Percentiles rank a stretch among this genome's conserved stretches.
These are phyloP conservation scores for Amphirosellinia nigrospora DNA, from an alignment of 495 filamentous ascomycete genomes.

Conservation along the genomic window DNA sequence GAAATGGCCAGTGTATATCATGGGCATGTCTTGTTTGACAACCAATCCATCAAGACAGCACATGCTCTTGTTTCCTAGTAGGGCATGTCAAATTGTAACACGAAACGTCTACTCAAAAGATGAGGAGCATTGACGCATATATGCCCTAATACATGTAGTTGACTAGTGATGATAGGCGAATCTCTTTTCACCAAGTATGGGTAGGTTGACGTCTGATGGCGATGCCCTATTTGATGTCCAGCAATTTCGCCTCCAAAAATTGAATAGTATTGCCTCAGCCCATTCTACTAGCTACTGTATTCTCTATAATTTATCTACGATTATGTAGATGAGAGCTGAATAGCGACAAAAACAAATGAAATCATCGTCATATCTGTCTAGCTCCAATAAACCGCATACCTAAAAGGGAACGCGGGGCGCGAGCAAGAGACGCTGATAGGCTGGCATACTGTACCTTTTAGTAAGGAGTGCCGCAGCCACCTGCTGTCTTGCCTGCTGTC, in stretches of 20 bases:
- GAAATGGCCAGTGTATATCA: background rate
- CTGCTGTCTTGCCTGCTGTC: background rate
- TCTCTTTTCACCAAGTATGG: background rate
- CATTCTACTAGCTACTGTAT: no score
- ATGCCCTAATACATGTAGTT: background rate
- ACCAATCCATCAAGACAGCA: background rate
- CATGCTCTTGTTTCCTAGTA: background rate
- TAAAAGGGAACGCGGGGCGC: slow-evolving; percentile 18
- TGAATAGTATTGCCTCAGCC: no score
- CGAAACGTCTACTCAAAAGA: background rate
- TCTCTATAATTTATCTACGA: background rate
- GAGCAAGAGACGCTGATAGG: slow-evolving; percentile 18
- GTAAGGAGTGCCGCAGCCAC: background rate
- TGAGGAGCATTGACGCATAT: background rate
- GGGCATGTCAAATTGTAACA: background rate
- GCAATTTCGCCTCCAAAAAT: background rate
- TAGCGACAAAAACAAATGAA: background rate
- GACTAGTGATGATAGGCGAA: background rate
- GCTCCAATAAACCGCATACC: background rate
- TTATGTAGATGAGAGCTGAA: background rate
- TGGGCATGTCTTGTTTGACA: background rate
- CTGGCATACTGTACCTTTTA: background rate
- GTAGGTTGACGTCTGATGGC: background rate
- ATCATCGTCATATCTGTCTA: background rate
- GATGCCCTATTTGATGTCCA: background rate